Conservation (phyloP, 768 basidiomycete genomes). For the Crucibulum laeve region DNA sequence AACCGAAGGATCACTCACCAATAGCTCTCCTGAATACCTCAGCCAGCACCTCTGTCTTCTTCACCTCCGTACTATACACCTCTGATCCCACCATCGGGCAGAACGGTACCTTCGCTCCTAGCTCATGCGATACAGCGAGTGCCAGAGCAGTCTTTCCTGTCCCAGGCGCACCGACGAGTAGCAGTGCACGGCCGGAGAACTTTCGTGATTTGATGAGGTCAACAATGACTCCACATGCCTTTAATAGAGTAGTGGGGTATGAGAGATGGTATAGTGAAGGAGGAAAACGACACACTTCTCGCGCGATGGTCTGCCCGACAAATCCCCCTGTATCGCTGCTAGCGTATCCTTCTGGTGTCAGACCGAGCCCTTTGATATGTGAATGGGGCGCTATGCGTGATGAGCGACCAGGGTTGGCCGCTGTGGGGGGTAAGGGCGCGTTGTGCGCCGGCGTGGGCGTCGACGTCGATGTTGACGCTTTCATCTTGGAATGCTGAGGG, state of each 20-base stretch:
- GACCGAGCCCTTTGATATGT: constrained; percentile 94
- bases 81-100: constrained; percentile 99
- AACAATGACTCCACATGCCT: constrained; percentile 91
- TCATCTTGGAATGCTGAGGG: no score
- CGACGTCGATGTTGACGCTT: constrained; percentile 32
- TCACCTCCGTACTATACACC: constrained; percentile 95
- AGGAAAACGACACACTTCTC: constrained; percentile 58
- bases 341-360: constrained; percentile 81
- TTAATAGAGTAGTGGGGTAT: neutral
- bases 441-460: constrained; percentile 62
- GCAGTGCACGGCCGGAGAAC: constrained; percentile 88
- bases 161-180: constrained; percentile 93
- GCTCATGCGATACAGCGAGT: constrained; percentile 90
- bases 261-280: neutral
- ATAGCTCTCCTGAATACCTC: constrained; percentile 95
- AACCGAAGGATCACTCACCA: constrained; percentile 49
- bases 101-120: constrained; percentile 93
- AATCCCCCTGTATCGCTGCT: constrained; percentile 75
- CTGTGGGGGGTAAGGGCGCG: constrained; percentile 65
- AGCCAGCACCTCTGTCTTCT: constrained; percentile 97
- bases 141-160: constrained; percentile 98
- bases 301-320: constrained; percentile 83
- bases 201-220: constrained; percentile 88
- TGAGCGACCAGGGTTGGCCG: constrained; percentile 56
- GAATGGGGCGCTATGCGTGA: constrained; percentile 89